Evolutionary conservation across 1,139 yeast species (phyloP).

Genomic region (Yamadazyma aaseri): DNA sequence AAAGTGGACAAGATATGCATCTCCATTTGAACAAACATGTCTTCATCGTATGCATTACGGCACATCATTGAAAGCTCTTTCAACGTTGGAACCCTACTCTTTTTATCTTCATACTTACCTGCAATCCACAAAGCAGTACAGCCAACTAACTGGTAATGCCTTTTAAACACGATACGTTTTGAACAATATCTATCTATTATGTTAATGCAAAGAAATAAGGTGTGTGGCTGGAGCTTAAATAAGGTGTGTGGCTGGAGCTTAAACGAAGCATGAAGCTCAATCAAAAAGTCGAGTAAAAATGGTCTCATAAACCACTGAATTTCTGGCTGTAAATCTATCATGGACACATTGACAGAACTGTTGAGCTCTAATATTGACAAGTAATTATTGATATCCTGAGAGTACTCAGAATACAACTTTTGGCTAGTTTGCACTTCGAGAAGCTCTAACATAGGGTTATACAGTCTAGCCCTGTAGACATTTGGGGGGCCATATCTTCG

Average conservation of each 20-base stretch:
- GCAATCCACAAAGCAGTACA: constrained; percentile 95
- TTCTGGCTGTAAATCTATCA: constrained; percentile 92
- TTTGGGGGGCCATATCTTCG: constrained; percentile 46
- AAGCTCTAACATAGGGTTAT: constrained; percentile 43
- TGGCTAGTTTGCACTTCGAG: constrained; percentile 48
- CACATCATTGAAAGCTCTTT: constrained; percentile 77
- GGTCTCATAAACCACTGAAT: constrained; percentile 94
- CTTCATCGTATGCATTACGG: constrained; percentile 79
- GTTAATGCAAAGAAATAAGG: constrained; percentile 75
- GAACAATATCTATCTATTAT: constrained; percentile 91
- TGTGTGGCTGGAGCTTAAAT: constrained; percentile 23
- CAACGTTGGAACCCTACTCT: constrained; percentile 77
- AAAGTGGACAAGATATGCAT: constrained; percentile 80
- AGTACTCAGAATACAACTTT: constrained; percentile 43
- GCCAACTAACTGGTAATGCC: constrained; percentile 91
- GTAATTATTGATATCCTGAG: constrained; percentile 27
- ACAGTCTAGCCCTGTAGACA: constrained; percentile 33
- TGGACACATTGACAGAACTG: constrained; percentile 51
- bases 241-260: constrained; percentile 75
- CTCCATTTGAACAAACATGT: constrained; percentile 95
- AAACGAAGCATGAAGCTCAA: constrained; percentile 79
- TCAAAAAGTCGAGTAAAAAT: constrained; percentile 73
- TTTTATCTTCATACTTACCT: constrained; percentile 88
- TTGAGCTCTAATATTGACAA: constrained; percentile 31
- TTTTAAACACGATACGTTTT: constrained; percentile 83